These are phyloP conservation scores for Mortierella sp. DNA, from an alignment of 371 early-diverging fungal genomes.

Conservation along the genomic window DNA sequence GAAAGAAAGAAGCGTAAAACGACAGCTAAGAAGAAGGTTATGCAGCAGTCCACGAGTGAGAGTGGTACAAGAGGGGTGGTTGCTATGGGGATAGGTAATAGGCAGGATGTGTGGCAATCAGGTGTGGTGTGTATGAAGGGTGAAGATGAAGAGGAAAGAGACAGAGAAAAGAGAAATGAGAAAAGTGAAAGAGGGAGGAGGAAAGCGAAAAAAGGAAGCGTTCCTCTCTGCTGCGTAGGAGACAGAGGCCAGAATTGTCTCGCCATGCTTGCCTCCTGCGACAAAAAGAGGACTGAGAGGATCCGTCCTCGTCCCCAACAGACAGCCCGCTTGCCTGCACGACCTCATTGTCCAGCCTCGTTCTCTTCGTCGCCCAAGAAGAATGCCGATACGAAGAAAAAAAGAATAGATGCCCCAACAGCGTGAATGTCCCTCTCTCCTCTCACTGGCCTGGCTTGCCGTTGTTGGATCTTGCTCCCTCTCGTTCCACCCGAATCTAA, in stretches of 20 bases:
- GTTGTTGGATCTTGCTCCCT: background rate
- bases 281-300: constrained; percentile 1
- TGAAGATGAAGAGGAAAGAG: background rate
- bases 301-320: background rate
- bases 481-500: background rate
- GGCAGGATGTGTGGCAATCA: background rate
- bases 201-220: background rate
- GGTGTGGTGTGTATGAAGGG: background rate
- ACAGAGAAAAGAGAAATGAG: no score
- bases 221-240: background rate
- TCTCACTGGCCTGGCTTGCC: background rate
- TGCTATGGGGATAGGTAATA: no score
- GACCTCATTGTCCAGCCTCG: background rate
- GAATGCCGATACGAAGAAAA: background rate
- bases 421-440: background rate
- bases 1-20: no score
- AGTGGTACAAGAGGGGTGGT: no score
- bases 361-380: background rate
- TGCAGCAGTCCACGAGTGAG: background rate
- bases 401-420: background rate
- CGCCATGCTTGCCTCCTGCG: background rate
- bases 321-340: background rate
- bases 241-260: no score
- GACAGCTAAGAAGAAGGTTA: no score
- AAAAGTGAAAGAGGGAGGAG: no score